phyloP scores from a whole-genome alignment of 1,284 basidiomycete genomes.

The Sphaerobolus stellatus region DNA sequence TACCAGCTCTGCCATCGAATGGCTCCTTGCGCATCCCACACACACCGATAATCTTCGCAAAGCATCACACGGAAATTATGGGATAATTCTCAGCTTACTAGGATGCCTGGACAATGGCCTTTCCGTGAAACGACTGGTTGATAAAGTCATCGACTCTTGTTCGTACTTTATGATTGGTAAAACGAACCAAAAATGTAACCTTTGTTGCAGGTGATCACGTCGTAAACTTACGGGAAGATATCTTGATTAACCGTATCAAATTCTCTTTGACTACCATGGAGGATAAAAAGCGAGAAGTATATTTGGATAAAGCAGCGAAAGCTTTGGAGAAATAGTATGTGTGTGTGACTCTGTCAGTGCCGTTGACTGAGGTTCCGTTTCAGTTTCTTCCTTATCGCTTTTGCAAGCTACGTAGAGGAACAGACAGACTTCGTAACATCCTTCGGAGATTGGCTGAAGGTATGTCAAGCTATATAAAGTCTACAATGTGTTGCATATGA shows the following conservation, averaged over 20 bases:
- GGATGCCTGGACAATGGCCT: constrained; percentile 86
- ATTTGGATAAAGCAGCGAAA: constrained; percentile 63
- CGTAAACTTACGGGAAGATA: constrained; percentile 86
- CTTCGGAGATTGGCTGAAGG: constrained; percentile 88
- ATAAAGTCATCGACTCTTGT: constrained; percentile 88
- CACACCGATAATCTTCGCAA: constrained; percentile 84
- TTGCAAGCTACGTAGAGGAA: constrained; percentile 87
- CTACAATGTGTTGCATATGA: neutral
- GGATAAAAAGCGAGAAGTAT: constrained; percentile 59
- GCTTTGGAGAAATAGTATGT: constrained; percentile 80
- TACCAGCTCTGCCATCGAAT: constrained; percentile 76
- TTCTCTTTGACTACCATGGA: constrained; percentile 82
- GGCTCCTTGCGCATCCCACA: constrained; percentile 76
- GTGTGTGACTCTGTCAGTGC: neutral
- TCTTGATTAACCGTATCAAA: constrained; percentile 78
- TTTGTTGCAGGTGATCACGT: constrained; percentile 75
- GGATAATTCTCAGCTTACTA: constrained; percentile 84
- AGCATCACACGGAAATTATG: constrained; percentile 87
- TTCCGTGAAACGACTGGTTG: constrained; percentile 81
- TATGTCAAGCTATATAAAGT: constrained; percentile 31
- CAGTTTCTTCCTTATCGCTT: constrained; percentile 94
- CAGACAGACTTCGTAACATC: constrained; percentile 62
- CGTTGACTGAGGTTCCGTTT: neutral
- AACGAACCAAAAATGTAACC: neutral
- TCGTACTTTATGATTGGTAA: constrained; percentile 27